Percentiles rank a stretch among this genome's conserved stretches.
These are phyloP conservation scores for Melaleuca quinquenervia DNA, from an alignment of 345 rosid genomes.

Conservation along the genomic window DNA sequence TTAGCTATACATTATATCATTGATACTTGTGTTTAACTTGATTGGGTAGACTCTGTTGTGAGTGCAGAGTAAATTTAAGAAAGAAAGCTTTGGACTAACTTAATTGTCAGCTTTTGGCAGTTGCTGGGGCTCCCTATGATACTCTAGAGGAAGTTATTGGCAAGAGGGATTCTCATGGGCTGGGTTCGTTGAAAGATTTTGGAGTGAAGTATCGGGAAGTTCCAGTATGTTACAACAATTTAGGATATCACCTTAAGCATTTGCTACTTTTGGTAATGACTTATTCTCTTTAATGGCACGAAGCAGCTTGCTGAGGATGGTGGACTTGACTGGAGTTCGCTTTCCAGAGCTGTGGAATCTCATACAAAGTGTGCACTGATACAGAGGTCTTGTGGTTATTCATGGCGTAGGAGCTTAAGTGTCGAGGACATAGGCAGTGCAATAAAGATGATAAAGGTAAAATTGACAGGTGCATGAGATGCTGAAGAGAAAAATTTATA, in stretches of 20 bases:
- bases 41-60: background rate
- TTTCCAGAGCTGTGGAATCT: slow-evolving; percentile 25
- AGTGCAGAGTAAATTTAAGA: background rate
- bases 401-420: slow-evolving; percentile 55
- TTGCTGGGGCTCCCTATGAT: slow-evolving; percentile 70
- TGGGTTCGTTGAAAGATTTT: slow-evolving; percentile 54
- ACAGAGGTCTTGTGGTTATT: slow-evolving; percentile 60
- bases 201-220: slow-evolving; percentile 50
- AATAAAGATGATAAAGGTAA: slow-evolving; percentile 49
- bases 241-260: background rate
- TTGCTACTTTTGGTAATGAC: background rate
- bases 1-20: background rate
- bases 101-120: slow-evolving; percentile 59
- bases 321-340: slow-evolving; percentile 46
- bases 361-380: slow-evolving; percentile 52
- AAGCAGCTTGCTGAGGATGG: slow-evolving; percentile 46
- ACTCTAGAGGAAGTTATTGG: slow-evolving; percentile 64
- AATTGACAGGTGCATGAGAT: background rate
- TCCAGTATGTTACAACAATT: slow-evolving; percentile 30
- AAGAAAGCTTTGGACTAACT: slow-evolving; percentile 10
- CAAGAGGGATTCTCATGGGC: slow-evolving; percentile 38
- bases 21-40: background rate
- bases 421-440: slow-evolving; percentile 47
- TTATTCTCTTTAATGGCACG: background rate
- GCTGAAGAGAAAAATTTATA: background rate